Conservation (phyloP, 371 early-diverging fungal genomes). For the Circinella umbellata region DNA sequence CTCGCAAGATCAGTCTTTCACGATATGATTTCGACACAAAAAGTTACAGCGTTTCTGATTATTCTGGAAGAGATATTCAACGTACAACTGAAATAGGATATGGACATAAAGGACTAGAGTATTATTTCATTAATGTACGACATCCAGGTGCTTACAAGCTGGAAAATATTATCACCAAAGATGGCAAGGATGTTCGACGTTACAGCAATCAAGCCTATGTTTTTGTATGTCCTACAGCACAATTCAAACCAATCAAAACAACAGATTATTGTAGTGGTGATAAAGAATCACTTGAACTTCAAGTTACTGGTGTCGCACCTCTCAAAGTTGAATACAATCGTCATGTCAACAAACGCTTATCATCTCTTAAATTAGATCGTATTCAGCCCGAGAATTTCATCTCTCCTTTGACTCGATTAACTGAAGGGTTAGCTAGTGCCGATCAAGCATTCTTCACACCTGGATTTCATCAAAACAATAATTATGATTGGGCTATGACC, state of each 20-base stretch:
- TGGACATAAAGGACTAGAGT: slow-evolving; percentile 40
- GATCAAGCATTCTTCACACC: slow-evolving; percentile 35
- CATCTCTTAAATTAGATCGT: slow-evolving; percentile 33
- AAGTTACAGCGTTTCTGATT: slow-evolving; percentile 15
- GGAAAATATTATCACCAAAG: slow-evolving; percentile 39
- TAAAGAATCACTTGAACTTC: slow-evolving; percentile 32
- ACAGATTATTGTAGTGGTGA: slow-evolving; percentile 45
- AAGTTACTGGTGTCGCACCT: slow-evolving; percentile 50
- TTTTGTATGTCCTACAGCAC: slow-evolving; percentile 48
- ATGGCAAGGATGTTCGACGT: slow-evolving; percentile 42
- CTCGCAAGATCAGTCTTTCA: slow-evolving; percentile 38
- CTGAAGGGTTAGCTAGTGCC: slow-evolving; percentile 20
- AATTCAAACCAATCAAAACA: slow-evolving; percentile 22
- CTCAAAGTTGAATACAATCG: slow-evolving; percentile 42
- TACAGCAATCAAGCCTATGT: slow-evolving; percentile 38
- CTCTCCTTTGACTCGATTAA: slow-evolving; percentile 34
- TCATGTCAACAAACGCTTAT: slow-evolving; percentile 12
- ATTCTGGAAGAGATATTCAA: slow-evolving; percentile 37
- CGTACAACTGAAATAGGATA: slow-evolving; percentile 48
- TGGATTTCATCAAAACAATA: slow-evolving; percentile 14
- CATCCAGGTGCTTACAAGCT: slow-evolving; percentile 49
- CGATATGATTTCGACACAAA: slow-evolving; percentile 49
- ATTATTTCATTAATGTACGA: slow-evolving; percentile 40
- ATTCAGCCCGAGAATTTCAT: slow-evolving; percentile 47
- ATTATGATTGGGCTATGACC: slow-evolving; percentile 41